Base-by-base conservation (phyloP, 768 basidiomycete species). In the Tulasnella sp. region DNA sequence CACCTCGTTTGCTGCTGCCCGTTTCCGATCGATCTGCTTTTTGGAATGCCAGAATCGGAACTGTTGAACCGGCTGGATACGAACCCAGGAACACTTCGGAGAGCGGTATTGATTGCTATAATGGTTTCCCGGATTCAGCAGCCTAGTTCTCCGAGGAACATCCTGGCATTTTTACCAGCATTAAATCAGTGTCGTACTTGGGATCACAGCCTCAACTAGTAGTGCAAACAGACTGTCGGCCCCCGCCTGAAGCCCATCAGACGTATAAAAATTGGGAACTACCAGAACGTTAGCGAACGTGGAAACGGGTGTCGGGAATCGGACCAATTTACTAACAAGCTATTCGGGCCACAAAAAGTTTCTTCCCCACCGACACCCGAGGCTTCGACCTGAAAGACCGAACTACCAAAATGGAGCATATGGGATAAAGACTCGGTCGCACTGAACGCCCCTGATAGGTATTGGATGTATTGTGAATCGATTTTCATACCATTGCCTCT, bases 21-120 rank as follows among this genome's bases (percentile, higher is more conserved):
- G n/a, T n/a, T n/a, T n/a, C n/a, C n/a, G n/a, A n/a, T n/a, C n/a
- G n/a, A n/a, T n/a, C n/a, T n/a, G n/a, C n/a, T n/a, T n/a, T n/a
- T n/a, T n/a, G n/a, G n/a, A n/a, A n/a, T n/a, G n/a, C n/a, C n/a
- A 56, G 77, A 78, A 78, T 74, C 73, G 71, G 77, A 78, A 78
- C 73, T 78, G 38, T 16, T 78, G 77, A 78, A 78, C 40, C 62
- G 77, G 39, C 73, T 77, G 46, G 76, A n/a, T 10, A 4, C 39
- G 24, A 56, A 62, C 27, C 58, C 19, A n/a, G 58, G 58, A 27
- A 7, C 58, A 34, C 2, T 62, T 7, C 58, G 58, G 27, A n/a
- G 58, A 62, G 58, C 58, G n/a, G 27, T 10, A 62, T 34, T 16
- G n/a, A 62, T 62, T 10, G 27, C n/a, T 62, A 62, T 62, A n/a